These are phyloP conservation scores for Penicillium italicum DNA, from an alignment of 2,329 filamentous ascomycete species.

Conservation along the genomic window DNA sequence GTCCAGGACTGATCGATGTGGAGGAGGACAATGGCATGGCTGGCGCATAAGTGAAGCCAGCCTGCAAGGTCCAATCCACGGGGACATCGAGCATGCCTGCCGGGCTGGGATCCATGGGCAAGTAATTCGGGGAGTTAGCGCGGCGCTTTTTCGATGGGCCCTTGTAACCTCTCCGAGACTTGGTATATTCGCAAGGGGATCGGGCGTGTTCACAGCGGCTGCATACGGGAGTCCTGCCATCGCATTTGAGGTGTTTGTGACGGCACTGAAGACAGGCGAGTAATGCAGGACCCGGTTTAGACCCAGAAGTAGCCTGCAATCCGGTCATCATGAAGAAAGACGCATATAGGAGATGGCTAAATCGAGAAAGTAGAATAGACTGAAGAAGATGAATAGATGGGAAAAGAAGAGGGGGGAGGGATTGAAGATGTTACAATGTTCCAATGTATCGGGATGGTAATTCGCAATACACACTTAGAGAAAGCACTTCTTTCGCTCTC, in stretches of 20 bases:
- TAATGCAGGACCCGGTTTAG: slow-evolving; percentile 36
- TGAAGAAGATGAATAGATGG: background rate
- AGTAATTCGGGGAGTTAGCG: slow-evolving; percentile 40
- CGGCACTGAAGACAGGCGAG: slow-evolving; percentile 50
- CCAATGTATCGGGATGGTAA: background rate
- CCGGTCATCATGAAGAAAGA: slow-evolving; percentile 25
- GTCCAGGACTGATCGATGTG: slow-evolving; percentile 24
- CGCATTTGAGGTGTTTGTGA: slow-evolving; percentile 70
- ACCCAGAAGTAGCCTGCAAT: slow-evolving; percentile 22
- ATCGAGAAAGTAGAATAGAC: background rate
- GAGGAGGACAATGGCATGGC: slow-evolving; percentile 24
- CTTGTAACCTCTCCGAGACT: slow-evolving; percentile 72
- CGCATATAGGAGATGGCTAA: slow-evolving; percentile 3
- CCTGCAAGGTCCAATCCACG: slow-evolving; percentile 40
- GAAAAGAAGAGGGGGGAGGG: slow-evolving; percentile 2
- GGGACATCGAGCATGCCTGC: slow-evolving; percentile 35
- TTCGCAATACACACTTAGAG: background rate
- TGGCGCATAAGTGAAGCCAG: slow-evolving; percentile 27
- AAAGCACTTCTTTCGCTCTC: too few species aligned
- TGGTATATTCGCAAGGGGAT: slow-evolving; percentile 66
- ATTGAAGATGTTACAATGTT: background rate
- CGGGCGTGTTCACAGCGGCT: slow-evolving; percentile 60
- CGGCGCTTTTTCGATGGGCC: slow-evolving; percentile 55
- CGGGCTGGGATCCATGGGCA: slow-evolving; percentile 48
- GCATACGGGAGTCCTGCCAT: slow-evolving; percentile 64